Base-by-base conservation (phyloP, 768 basidiomycete species). In the Mycena galopus region DNA sequence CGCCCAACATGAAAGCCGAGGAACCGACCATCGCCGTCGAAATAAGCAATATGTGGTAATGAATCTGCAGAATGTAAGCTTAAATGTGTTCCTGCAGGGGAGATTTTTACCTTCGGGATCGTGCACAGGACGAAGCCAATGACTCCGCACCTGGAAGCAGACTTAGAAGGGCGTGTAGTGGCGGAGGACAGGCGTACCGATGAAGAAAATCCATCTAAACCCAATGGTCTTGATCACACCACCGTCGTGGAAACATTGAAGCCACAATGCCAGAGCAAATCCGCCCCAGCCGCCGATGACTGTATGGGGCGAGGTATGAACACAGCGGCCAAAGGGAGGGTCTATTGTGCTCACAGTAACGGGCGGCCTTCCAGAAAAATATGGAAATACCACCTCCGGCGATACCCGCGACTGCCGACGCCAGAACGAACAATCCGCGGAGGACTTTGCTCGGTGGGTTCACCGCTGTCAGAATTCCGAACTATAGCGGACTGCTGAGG, bases 21-120 rank as follows among this genome's bases (percentile, higher is more conserved):
- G 96, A 92, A 9, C 97, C 97, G 74, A 98, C 95, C 76, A 95
- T 88, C 55, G 96, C 93, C 47, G 96, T 97, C 69, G 94, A 92
- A 63, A 94, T 83, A 76, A 98, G 91, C 65, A 98, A 84, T 78
- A 96, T 86, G 80, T 96, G 93, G 83, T 95, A 94, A 81, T 97
- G 95, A 75, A 95, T 86, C 87, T 88, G 80, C 75, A 72, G 63
- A 76, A 61, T 14, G 42, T 69, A 25, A 75, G 71, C 44, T 63
- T 72, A 37, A 66, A 69, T 51, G 35, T 9, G 66, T 71, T 30
- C 53, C 69, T 67, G 73, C 74, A 50, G 65, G 71, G 62, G 71
- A 72, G 63, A 44, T 73, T 47, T 68, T 75, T 78, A 86, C 88
- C 84, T 90, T 94, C 70, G 94, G 93, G 75, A 96, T 90, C 29